Evolutionary conservation across 1,284 basidiomycete species (phyloP).

Genomic region (Filobasidium uniguttulatum): DNA sequence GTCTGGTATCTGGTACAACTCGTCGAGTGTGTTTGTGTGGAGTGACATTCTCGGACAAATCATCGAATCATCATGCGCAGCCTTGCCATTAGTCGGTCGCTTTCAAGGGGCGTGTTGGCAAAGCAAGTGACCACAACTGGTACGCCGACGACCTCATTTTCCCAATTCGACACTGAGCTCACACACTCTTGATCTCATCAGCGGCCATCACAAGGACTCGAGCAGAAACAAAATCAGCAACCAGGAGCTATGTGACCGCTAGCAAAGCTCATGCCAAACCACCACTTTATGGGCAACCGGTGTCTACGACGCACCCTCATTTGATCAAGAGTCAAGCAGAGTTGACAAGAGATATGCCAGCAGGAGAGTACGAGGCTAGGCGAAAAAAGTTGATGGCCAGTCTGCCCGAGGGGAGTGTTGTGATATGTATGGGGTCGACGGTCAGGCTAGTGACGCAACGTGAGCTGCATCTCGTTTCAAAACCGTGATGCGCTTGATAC

Average conservation of each 20-base stretch:
- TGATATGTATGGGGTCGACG: slow-evolving; percentile 64
- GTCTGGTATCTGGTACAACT: too few species aligned
- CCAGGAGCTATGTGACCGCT: not conserved
- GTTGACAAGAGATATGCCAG: slow-evolving; percentile 71
- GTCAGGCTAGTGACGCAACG: slow-evolving; percentile 78
- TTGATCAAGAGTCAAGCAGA: slow-evolving; percentile 50
- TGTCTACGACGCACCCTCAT: slow-evolving; percentile 63
- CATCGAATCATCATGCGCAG: too few species aligned
- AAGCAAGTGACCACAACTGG: too few species aligned
- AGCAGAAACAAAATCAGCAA: too few species aligned
- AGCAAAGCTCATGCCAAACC: slow-evolving; percentile 40
- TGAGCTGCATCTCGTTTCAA: slow-evolving; percentile 39
- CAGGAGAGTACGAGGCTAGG: slow-evolving; percentile 68
- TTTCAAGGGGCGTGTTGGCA: too few species aligned
- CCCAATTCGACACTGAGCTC: too few species aligned
- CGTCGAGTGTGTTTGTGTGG: too few species aligned
- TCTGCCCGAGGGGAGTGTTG: slow-evolving; percentile 62
- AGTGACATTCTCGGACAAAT: too few species aligned
- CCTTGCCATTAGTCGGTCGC: too few species aligned
- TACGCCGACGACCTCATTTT: too few species aligned
- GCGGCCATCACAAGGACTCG: too few species aligned
- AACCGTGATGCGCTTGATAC: not conserved
- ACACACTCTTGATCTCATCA: too few species aligned
- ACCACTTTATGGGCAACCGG: slow-evolving; percentile 60
- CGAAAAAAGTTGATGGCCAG: slow-evolving; percentile 58